Percentiles rank a stretch among this genome's conserved stretches.
These are phyloP conservation scores for Beauveria sp. DNA, from an alignment of 2,329 filamentous ascomycete species.

Conservation along the genomic window DNA sequence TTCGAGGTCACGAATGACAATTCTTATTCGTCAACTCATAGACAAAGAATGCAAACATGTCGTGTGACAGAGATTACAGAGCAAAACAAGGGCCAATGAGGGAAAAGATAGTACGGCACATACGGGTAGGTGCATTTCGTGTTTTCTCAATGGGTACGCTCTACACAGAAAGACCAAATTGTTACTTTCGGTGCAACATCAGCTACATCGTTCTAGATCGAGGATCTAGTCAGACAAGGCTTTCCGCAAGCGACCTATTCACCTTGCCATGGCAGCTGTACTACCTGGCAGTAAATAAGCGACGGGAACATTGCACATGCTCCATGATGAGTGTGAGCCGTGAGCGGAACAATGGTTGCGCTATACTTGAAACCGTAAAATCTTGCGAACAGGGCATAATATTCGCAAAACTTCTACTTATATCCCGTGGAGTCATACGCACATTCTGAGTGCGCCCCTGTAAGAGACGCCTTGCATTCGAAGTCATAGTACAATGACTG, in stretches of 20 bases:
- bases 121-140: background rate
- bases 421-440: too few species aligned
- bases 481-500: too few species aligned
- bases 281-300: background rate
- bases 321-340: background rate
- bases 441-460: too few species aligned
- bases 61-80: background rate
- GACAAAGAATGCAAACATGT: background rate
- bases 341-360: background rate
- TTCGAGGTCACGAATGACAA: too few species aligned
- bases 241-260: background rate
- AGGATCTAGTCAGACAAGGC: background rate
- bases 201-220: background rate
- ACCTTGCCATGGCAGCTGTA: background rate
- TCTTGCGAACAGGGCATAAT: background rate
- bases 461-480: too few species aligned
- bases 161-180: background rate
- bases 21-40: background rate
- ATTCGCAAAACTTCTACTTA: too few species aligned
- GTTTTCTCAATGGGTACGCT: background rate
- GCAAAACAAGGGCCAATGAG: background rate
- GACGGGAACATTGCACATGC: background rate
- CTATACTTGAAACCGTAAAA: background rate
- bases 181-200: background rate
- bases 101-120: background rate